phyloP scores from a whole-genome alignment of 2,329 filamentous ascomycete species.

The Aureobasidium sp. region DNA sequence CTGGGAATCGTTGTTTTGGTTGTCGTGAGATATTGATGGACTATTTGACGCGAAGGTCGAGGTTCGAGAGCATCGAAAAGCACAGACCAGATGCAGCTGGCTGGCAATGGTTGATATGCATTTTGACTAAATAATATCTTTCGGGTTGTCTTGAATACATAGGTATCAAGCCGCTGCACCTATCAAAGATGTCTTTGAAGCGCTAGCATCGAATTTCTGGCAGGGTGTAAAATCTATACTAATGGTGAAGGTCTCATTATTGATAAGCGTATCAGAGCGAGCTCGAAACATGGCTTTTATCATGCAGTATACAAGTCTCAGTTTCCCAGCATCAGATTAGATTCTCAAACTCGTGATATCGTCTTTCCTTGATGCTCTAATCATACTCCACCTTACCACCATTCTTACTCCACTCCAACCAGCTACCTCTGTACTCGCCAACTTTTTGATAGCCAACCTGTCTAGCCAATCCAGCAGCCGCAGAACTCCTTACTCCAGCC shows the following conservation, averaged over 20 bases:
- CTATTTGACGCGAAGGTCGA: not conserved
- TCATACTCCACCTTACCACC: constrained; percentile 48
- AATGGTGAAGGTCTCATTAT: no score
- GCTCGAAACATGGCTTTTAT: not conserved
- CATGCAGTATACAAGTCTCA: not conserved
- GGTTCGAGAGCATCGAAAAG: not conserved
- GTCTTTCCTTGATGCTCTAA: not conserved
- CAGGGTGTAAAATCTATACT: not conserved
- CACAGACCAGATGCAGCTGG: not conserved
- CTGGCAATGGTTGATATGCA: not conserved
- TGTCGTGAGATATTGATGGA: no score
- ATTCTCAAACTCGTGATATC: not conserved
- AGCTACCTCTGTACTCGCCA: constrained; percentile 68
- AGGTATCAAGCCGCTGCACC: no score
- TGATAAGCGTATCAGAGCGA: no score
- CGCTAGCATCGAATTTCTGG: no score
- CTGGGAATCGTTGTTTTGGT: no score
- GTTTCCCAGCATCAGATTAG: not conserved
- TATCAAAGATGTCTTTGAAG: no score
- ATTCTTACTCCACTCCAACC: constrained; percentile 73
- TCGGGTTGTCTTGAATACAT: no score
- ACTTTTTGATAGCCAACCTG: constrained; percentile 68
- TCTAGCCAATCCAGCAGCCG: constrained; percentile 69
- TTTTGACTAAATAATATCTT: not conserved
- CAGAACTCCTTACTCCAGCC: constrained; percentile 73